Evolutionary conservation across 768 basidiomycete species (phyloP).

Genomic region (Suillus hirtellus): DNA sequence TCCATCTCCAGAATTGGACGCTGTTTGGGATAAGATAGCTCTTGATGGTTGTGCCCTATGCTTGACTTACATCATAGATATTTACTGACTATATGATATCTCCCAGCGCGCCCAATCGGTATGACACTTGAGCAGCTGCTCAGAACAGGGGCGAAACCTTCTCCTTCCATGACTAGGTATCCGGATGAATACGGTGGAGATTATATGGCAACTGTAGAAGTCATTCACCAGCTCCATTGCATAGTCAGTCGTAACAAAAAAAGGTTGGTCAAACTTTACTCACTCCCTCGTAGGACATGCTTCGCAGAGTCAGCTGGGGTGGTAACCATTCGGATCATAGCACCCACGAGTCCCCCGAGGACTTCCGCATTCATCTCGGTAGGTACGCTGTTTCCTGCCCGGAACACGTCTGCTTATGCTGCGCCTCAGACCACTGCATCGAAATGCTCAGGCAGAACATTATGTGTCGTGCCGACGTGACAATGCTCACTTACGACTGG

Average conservation of each 20-base stretch:
- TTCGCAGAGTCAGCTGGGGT: neutral
- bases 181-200: neutral
- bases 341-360: neutral
- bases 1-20: neutral
- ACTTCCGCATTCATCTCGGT: neutral
- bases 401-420: neutral
- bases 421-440: neutral
- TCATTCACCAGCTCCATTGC: neutral
- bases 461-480: neutral
- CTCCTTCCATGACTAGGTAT: neutral
- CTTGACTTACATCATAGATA: neutral
- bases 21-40: neutral
- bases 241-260: neutral
- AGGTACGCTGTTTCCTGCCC: neutral
- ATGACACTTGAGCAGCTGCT: neutral
- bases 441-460: neutral
- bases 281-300: neutral
- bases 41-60: neutral
- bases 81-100: neutral
- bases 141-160: neutral
- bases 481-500: neutral
- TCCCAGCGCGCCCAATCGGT: neutral
- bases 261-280: neutral
- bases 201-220: neutral
- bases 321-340: neutral